A percentile compares a stretch with the other conserved stretches of the same genome.
phyloP scores from a whole-genome alignment of 495 filamentous ascomycete species.

The Penicillium desertorum region DNA sequence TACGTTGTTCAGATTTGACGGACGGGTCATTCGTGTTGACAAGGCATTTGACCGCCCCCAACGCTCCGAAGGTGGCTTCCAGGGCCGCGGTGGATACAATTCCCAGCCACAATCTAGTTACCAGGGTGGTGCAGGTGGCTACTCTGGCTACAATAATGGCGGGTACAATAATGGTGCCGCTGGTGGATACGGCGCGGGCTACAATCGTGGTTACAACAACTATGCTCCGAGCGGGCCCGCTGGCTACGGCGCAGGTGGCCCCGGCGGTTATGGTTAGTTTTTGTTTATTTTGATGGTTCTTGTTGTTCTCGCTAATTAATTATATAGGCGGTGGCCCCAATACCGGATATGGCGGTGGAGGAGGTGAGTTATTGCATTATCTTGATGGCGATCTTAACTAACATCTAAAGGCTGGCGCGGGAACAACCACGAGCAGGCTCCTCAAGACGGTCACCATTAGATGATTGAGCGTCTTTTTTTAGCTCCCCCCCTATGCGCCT shows the following conservation, averaged over 20 bases:
- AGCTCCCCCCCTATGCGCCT: slow-evolving; percentile 3
- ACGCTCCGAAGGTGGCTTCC: slow-evolving; percentile 41
- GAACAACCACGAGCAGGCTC: slow-evolving; percentile 28
- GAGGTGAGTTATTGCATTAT: slow-evolving; percentile 31
- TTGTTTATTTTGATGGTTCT: not conserved
- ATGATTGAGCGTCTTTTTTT: not conserved
- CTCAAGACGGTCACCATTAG: slow-evolving; percentile 25
- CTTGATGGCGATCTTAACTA: not conserved
- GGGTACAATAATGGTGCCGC: slow-evolving; percentile 20
- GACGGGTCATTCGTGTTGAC: slow-evolving; percentile 92
- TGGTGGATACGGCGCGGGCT: slow-evolving; percentile 29
- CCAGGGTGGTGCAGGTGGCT: slow-evolving; percentile 35
- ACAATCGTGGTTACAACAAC: slow-evolving; percentile 24
- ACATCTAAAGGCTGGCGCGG: slow-evolving; percentile 33
- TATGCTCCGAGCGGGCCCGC: slow-evolving; percentile 13
- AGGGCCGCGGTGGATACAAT: slow-evolving; percentile 49
- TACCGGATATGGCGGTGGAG: slow-evolving; percentile 36
- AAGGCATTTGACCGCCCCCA: slow-evolving; percentile 79
- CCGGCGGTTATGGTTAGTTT: slow-evolving; percentile 31
- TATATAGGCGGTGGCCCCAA: slow-evolving; percentile 31
- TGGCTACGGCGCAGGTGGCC: slow-evolving; percentile 13
- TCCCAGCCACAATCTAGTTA: slow-evolving; percentile 32
- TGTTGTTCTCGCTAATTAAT: not conserved
- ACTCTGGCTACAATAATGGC: slow-evolving; percentile 34
- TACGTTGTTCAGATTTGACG: slow-evolving; percentile 73